Conservation (phyloP, 495 filamentous ascomycete species). For the Elaphomyces granulatus region DNA sequence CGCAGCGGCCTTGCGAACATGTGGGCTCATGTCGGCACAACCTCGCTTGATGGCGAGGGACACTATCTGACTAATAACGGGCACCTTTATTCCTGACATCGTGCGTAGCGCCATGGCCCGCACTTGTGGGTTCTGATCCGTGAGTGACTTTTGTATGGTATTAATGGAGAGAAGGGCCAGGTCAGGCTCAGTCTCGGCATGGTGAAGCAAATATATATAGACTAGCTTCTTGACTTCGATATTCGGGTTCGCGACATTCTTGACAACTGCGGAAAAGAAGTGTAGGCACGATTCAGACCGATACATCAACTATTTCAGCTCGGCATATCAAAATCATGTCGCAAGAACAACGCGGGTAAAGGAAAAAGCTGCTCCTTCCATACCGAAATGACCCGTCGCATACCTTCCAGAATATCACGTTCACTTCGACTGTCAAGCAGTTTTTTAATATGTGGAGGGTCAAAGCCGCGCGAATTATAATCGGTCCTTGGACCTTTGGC, state of each 20-base stretch:
- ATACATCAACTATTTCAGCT: slow-evolving; percentile 68
- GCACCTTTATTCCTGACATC: slow-evolving; percentile 92
- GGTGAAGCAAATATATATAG: slow-evolving; percentile 91
- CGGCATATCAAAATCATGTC: slow-evolving; percentile 4
- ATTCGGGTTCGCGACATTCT: slow-evolving; percentile 84
- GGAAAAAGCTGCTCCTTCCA: no score
- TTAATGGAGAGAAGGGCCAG: slow-evolving; percentile 93
- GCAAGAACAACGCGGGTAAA: not conserved
- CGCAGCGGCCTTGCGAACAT: slow-evolving; percentile 84
- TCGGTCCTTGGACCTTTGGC: slow-evolving; percentile 27
- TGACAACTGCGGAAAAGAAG: slow-evolving; percentile 90
- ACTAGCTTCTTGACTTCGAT: slow-evolving; percentile 94
- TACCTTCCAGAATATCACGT: slow-evolving; percentile 78
- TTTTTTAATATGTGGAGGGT: slow-evolving; percentile 66
- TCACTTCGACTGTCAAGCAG: slow-evolving; percentile 90
- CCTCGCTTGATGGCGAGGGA: slow-evolving; percentile 87
- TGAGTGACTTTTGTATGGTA: slow-evolving; percentile 92
- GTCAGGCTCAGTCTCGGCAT: slow-evolving; percentile 91
- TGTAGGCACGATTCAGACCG: slow-evolving; percentile 64
- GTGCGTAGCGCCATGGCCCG: slow-evolving; percentile 81
- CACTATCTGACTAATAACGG: slow-evolving; percentile 99
- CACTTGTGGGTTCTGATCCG: slow-evolving; percentile 78
- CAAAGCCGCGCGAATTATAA: slow-evolving; percentile 31
- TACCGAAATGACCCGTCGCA: slow-evolving; percentile 84
- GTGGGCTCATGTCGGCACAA: slow-evolving; percentile 81